Base-by-base conservation (phyloP, 805 yeast genomes). In the Metschnikowia amazonensis region DNA sequence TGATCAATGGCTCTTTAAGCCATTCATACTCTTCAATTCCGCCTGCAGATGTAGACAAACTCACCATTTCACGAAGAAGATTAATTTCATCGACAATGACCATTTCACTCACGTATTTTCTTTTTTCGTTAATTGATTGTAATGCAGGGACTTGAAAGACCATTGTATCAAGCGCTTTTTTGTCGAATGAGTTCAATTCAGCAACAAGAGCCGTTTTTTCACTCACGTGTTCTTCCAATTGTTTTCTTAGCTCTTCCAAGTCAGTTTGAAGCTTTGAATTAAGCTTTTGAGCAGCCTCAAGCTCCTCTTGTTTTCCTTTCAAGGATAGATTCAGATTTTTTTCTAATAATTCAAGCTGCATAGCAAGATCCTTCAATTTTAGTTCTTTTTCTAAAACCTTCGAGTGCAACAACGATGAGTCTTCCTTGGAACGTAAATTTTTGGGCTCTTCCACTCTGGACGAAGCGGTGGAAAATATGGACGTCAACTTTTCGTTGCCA, bases 261-360 rank as follows among this genome's bases (percentile, higher is more conserved):
- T 52, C 56, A 14, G 14, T 23, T 24, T 41, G 30, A 6, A 49
- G 35, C 4, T 42, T 16, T 0, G 23, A 5, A 10, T 56, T 31
- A 20, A 57, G 55, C 3, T 51, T 23, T 5, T 50, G 39, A 11
- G n/a, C 52, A 5, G 58, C 53, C 1, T 48, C 38, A 3, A 69
- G 42, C 14, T 57, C 60, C 8, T 50, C 48, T 27, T 68, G 70
- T 38, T 62, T 55, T 14, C 65, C 63, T 0, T 54, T 53, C 31
- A 61, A 58, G 5, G 67, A 56, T 3, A 67, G 60, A 13, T 51
- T 52, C 53, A 79, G 59, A 50, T 75, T 76, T 5, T 67, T 64
- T 49, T 77, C 74, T 30, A 79, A 56, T 1, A 77, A 64, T 7
- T 67, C 61, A 8, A 79, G 64, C 49, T 75, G 78, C 44, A 79